Conservation (phyloP, 257 asterid species). For the Asclepias syriaca region DNA sequence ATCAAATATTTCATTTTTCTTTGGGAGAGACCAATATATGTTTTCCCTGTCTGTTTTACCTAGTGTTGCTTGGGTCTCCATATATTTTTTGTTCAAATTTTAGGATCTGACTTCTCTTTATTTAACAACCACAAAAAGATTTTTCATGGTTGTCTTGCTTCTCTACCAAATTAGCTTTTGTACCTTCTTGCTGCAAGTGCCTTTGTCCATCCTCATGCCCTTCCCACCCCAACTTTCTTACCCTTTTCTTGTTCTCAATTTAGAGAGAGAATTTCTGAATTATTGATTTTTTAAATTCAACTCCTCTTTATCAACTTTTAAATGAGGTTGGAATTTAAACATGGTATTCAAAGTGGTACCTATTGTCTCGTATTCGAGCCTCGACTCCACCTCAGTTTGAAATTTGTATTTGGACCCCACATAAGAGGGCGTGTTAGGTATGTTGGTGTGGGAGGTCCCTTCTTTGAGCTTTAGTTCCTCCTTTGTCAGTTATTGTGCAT, state of each 20-base stretch:
- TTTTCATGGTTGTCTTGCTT: not conserved
- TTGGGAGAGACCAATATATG: not conserved
- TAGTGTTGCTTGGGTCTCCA: not conserved
- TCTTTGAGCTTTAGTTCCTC: too few relatives aligned
- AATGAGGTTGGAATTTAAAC: too few relatives aligned
- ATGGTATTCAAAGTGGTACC: too few relatives aligned
- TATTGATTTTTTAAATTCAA: too few relatives aligned
- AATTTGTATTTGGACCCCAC: too few relatives aligned
- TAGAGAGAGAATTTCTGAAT: too few relatives aligned
- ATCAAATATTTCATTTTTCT: not conserved
- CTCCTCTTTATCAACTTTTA: too few relatives aligned
- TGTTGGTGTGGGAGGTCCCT: too few relatives aligned
- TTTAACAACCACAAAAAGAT: not conserved
- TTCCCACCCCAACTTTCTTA: not conserved
- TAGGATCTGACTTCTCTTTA: not conserved
- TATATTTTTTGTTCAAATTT: not conserved
- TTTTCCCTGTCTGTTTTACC: not conserved
- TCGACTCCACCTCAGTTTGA: too few relatives aligned
- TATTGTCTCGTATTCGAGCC: too few relatives aligned
- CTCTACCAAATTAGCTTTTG: constrained; percentile 2
- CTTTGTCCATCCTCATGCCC: not conserved
- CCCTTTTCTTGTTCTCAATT: not conserved
- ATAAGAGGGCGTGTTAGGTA: too few relatives aligned
- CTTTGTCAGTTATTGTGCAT: too few relatives aligned
- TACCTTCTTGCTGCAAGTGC: not conserved